These are phyloP conservation scores for Scedosporium boydii DNA, from an alignment of 2,329 filamentous ascomycete genomes.

Conservation along the genomic window DNA sequence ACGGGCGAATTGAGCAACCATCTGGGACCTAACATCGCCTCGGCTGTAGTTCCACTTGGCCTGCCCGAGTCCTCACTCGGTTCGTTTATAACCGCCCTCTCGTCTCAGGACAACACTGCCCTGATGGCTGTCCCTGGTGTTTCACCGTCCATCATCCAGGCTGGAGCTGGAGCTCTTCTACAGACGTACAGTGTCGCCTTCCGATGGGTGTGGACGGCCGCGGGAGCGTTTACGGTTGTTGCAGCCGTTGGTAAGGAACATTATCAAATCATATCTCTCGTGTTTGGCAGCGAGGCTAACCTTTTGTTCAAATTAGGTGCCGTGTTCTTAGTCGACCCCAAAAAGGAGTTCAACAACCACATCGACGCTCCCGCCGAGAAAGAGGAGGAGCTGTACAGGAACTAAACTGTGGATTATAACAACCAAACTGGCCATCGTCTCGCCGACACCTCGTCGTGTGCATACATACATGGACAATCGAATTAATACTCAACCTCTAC, in stretches of 20 bases:
- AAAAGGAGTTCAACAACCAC: background rate
- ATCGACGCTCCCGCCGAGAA: background rate
- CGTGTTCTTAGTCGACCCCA: background rate
- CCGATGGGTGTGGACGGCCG: conserved; percentile 23
- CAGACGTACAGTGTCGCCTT: conserved; percentile 19
- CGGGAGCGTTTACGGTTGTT: conserved; percentile 17
- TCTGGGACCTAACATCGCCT: conserved; percentile 21
- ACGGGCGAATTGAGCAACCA: conserved; percentile 15
- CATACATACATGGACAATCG: too few species aligned
- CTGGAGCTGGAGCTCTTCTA: too few species aligned
- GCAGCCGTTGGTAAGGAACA: conserved; percentile 16
- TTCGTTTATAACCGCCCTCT: too few species aligned
- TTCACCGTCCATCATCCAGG: too few species aligned
- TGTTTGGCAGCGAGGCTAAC: too few species aligned
- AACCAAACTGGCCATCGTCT: too few species aligned
- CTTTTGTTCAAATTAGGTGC: background rate
- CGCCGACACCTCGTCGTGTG: too few species aligned
- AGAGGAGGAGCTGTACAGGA: background rate
- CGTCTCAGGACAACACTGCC: too few species aligned
- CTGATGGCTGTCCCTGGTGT: too few species aligned
- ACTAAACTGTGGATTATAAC: too few species aligned
- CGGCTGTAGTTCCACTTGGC: conserved; percentile 19
- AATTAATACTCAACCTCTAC: too few species aligned
- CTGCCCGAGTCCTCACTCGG: too few species aligned
- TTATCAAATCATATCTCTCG: background rate